Evolutionary conservation across 164 flowering plant genomes (phyloP).

Genomic region (Litsea cubeba): DNA sequence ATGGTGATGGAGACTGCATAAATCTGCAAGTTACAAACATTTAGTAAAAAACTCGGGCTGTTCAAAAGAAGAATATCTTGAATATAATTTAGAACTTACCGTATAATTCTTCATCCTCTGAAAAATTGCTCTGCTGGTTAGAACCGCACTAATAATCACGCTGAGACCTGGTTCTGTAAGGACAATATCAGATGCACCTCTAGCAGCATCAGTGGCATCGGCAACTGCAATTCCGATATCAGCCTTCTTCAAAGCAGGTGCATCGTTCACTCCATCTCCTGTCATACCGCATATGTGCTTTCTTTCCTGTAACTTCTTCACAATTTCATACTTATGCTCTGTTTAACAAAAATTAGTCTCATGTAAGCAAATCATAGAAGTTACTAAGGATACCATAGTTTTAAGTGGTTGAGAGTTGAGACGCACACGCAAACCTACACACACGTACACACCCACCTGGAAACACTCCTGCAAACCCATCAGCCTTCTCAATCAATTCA

Average conservation of each 20-base stretch:
- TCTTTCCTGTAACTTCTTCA: constrained; percentile 34
- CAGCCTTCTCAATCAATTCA: constrained; percentile 43
- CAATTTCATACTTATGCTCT: constrained; percentile 43
- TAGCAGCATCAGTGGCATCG: constrained; percentile 89
- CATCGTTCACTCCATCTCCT: constrained; percentile 48
- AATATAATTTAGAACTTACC: constrained; percentile 27
- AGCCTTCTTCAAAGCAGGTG: constrained; percentile 44
- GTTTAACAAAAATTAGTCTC: not conserved
- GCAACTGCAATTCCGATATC: constrained; percentile 48
- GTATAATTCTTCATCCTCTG: constrained; percentile 99
- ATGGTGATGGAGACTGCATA: constrained; percentile 94
- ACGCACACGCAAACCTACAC: not conserved
- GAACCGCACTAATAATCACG: constrained; percentile 92
- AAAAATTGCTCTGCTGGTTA: constrained; percentile 94
- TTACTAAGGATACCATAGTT: not conserved
- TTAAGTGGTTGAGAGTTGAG: not conserved
- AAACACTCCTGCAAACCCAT: constrained; percentile 45
- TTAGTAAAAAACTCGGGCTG: not conserved
- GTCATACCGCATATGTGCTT: constrained; percentile 48
- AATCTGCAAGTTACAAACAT: constrained; percentile 42
- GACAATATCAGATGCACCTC: constrained; percentile 94
- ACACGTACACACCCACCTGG: constrained; percentile 18
- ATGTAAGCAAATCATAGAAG: not conserved
- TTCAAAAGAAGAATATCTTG: not conserved
- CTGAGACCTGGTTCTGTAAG: constrained; percentile 95